Evolutionary conservation across 2,329 filamentous ascomycete species (phyloP), one percentile per base, ranked within the genome.

Genomic region (Ophiostoma quercus): DNA sequence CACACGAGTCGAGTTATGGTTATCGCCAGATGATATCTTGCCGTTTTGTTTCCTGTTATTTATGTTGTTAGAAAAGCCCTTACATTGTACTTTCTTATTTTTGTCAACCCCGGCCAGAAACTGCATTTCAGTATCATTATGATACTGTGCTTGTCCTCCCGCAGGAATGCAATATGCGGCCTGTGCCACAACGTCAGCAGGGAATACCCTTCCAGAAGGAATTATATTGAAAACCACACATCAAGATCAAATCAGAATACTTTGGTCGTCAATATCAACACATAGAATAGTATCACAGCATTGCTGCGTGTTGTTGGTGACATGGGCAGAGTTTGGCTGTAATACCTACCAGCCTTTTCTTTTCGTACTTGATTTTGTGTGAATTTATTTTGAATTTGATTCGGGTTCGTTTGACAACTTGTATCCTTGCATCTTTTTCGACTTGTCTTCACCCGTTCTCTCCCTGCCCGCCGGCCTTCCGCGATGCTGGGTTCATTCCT

Each of bases 201-300:
- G 66, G 66, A 68, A 47, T 62, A 54, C n/a, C 57, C 57, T 70
- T 70, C 68, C 68, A 70, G 68, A 70, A 67, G 68, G 12, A 29
- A 16, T 8, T 14, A 41, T 57, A 25, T 22, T 22, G 25, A 25
- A 11, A 57, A 25, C 16, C 47, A 34, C 34, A 34, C 34, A 34
- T 34, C 16, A 54, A 22, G 19, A n/a, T 47, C 16, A 47, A 47
- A 19, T 7, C n/a, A 57, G 51, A 57, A 25, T 8, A 34, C 8
- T 34, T 34, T 34, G 2, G 43, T 12, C 22, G 9, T 22, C 4
- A 25, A 57, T 57, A 25, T 25, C 7, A 57, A 22, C 8, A 57
- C n/a, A 57, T 5, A 25, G 22, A 57, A 57, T n/a, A 57, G 51
- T 57, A 57, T n/a, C 22, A 57, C 51, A 22, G 22, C 51, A 57